Evolutionary conservation across 2,329 filamentous ascomycete genomes (phyloP), one percentile per base, ranked within the genome.

Genomic region (Exophiala calicioides): DNA sequence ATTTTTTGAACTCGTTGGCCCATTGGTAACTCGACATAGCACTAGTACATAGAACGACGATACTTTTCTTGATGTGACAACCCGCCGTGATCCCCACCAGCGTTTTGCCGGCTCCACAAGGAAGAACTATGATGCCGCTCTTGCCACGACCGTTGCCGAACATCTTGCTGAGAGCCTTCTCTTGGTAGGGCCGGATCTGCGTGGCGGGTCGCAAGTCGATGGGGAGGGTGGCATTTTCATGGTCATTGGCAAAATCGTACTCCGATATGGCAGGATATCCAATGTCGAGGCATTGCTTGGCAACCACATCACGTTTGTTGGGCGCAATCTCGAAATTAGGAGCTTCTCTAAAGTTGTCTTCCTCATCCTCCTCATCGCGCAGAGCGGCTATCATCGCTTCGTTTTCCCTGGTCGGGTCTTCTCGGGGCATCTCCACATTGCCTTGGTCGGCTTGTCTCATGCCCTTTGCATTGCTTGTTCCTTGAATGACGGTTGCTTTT

Each of bases 11-110:
- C 63, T 98, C 93, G 51, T 93, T 85, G 50, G 90, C 79, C 93
- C 93, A 98, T 67, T 98, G 93, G 15, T 95, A 86, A 4, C 95
- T 93, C 5, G 90, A 96, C 91, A 98, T 98, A 43, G 89, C 91
- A 63, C 89, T 95, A 2, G 93, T 98, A 71, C 90, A 95, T 15
- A 98, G 81, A 5, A 98, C 89, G 47, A 98, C 91, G 16, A 90
- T 84, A 8, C 90, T 90, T 72, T 97, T 98, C 68, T 95, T 95
- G 68, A 98, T 91, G 3, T 93, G 97, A 69, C 93, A 97, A 15
- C 90, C 93, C 31, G 93, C 93, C 15, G 93, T 97, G 58, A 98
- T 95, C n/a, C 93, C 93, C 12, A 98, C 93, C 30, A 98, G 73
- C 1, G 93, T 98, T 74, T 98, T 98, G 50, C 93, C 93, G 13